Percentiles rank a stretch among this genome's conserved stretches.
Evolutionary conservation across 2,329 filamentous ascomycete species (phyloP).

Genomic region (Penicillium sp.): DNA sequence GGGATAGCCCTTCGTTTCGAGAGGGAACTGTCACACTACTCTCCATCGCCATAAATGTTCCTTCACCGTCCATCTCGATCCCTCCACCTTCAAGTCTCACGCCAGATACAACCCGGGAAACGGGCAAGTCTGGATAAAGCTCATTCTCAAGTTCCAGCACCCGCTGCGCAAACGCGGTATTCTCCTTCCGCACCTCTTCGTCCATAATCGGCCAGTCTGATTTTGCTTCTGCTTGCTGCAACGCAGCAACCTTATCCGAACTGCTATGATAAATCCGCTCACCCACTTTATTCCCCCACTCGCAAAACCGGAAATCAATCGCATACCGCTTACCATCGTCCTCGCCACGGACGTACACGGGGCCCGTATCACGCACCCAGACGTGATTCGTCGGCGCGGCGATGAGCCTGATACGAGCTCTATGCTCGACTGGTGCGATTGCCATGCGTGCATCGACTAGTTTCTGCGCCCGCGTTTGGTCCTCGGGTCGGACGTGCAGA

Average conservation of each 20-base stretch:
- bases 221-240: not conserved
- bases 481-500: slow-evolving; percentile 36
- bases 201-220: slow-evolving; percentile 30
- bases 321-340: slow-evolving; percentile 26
- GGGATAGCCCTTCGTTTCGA: slow-evolving; percentile 37
- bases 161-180: slow-evolving; percentile 26
- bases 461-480: slow-evolving; percentile 22
- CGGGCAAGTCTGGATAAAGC: slow-evolving; percentile 5
- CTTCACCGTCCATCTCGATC: slow-evolving; percentile 44
- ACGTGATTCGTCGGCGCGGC: slow-evolving; percentile 33
- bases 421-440: not conserved
- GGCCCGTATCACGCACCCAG: slow-evolving; percentile 42
- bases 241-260: slow-evolving; percentile 18
- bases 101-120: slow-evolving; percentile 26
- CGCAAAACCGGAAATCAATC: slow-evolving; percentile 34
- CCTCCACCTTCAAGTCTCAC: slow-evolving; percentile 41
- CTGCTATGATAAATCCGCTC: slow-evolving; percentile 27
- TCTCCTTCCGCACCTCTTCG: slow-evolving; percentile 18
- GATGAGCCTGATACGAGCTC: slow-evolving; percentile 28
- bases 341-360: slow-evolving; percentile 33
- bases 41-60: slow-evolving; percentile 43
- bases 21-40: slow-evolving; percentile 41
- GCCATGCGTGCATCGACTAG: slow-evolving; percentile 20
- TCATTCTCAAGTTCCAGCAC: slow-evolving; percentile 28
- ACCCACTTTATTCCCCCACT: slow-evolving; percentile 31